These are phyloP conservation scores for Lichina pygmaea DNA, from an alignment of 495 filamentous ascomycete genomes.

Conservation along the genomic window DNA sequence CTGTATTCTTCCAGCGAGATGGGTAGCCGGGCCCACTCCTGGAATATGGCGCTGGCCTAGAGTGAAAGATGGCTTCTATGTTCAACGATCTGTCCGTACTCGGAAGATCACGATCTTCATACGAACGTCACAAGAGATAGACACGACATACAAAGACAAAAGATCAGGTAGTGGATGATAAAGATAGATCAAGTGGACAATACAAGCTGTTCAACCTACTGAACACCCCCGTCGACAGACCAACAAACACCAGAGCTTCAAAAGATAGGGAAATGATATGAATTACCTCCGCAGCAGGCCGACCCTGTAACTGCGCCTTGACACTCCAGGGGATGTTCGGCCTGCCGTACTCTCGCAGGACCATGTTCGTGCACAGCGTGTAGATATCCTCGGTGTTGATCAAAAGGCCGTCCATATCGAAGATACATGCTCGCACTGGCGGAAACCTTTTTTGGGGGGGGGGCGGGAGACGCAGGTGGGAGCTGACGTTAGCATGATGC, in stretches of 20 bases:
- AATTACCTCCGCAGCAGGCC: conserved; percentile 41
- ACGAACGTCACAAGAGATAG: too few relatives aligned
- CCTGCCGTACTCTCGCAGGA: conserved; percentile 47
- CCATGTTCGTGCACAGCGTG: conserved; percentile 51
- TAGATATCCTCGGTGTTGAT: conserved; percentile 89
- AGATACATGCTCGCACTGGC: conserved; percentile 73
- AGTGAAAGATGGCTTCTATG: too few relatives aligned
- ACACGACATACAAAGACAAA: too few relatives aligned
- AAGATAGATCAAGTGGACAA: neutral
- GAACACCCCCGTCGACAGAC: too few relatives aligned
- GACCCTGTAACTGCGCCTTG: conserved; percentile 89
- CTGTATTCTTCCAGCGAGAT: conserved; percentile 37
- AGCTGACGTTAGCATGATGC: too few relatives aligned
- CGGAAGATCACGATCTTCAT: too few relatives aligned
- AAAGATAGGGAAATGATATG: too few relatives aligned
- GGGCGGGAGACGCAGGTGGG: too few relatives aligned
- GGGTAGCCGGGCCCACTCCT: conserved; percentile 70
- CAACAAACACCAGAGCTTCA: too few relatives aligned
- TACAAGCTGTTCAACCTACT: too few relatives aligned
- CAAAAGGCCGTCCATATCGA: conserved; percentile 95
- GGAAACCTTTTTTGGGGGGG: conserved; percentile 18
- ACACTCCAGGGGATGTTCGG: conserved; percentile 65
- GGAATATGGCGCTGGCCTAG: conserved; percentile 30
- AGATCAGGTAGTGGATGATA: neutral
- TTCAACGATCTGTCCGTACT: too few relatives aligned